phyloP scores from a whole-genome alignment of 2,329 filamentous ascomycete genomes.

The Trichoderma aggressivum region DNA sequence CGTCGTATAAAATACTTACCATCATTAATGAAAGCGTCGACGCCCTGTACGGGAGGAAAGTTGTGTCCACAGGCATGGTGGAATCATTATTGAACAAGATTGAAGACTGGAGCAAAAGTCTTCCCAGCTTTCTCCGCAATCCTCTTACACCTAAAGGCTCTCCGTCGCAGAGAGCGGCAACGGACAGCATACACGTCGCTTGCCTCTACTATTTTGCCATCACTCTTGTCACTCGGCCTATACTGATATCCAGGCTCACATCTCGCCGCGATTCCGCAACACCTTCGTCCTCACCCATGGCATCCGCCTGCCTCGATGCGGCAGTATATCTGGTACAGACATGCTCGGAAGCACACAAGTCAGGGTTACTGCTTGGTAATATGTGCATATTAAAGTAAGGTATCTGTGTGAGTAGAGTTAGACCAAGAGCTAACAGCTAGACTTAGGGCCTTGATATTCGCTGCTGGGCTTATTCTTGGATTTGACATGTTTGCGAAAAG shows the following conservation, averaged over 20 bases:
- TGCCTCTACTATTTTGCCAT: constrained; percentile 59
- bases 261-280: constrained; percentile 32
- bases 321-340: constrained; percentile 54
- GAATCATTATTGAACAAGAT: constrained; percentile 42
- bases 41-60: constrained; percentile 40
- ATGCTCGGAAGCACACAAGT: constrained; percentile 46
- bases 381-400: constrained; percentile 59
- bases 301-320: constrained; percentile 53
- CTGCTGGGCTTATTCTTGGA: constrained; percentile 54
- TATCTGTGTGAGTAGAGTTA: fast-evolving
- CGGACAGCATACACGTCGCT: constrained; percentile 52
- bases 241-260: constrained; percentile 50
- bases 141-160: not conserved
- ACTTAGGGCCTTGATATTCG: constrained; percentile 51
- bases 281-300: constrained; percentile 37
- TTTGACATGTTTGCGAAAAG: constrained; percentile 53
- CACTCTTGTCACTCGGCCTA: constrained; percentile 53
- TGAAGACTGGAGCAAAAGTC: constrained; percentile 43
- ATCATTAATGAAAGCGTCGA: constrained; percentile 45
- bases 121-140: constrained; percentile 36
- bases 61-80: constrained; percentile 31
- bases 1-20: constrained; percentile 40
- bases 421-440: not conserved
- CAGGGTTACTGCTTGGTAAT: constrained; percentile 46
- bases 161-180: constrained; percentile 32